A percentile compares a stretch with the other conserved stretches of the same genome.
These are phyloP conservation scores for Zopfochytrium polystomum DNA, from an alignment of 371 early-diverging fungal genomes.

Conservation along the genomic window DNA sequence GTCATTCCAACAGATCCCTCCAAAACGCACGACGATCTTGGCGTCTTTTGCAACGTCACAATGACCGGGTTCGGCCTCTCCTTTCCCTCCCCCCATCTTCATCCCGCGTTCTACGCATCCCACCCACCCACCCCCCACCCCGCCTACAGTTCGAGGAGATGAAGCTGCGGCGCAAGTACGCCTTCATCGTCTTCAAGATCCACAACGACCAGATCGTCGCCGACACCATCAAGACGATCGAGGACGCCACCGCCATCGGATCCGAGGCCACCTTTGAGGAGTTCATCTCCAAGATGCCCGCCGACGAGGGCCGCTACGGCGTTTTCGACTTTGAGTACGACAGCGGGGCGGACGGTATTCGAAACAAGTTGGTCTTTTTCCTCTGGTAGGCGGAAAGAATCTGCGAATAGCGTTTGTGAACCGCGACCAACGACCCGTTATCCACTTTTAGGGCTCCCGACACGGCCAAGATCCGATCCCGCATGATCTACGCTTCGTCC, in stretches of 20 bases:
- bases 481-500: conserved; percentile 93
- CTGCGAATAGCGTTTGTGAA: not conserved
- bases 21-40: not conserved
- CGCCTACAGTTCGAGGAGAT: conserved; percentile 28
- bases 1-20: too few relatives aligned
- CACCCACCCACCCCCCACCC: not conserved
- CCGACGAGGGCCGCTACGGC: conserved; percentile 70
- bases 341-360: conserved; percentile 60
- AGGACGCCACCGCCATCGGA: conserved; percentile 55
- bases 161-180: conserved; percentile 50
- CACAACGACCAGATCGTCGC: conserved; percentile 61
- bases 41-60: not conserved
- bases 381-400: conserved; percentile 50
- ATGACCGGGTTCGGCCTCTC: too few relatives aligned
- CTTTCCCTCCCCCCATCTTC: too few relatives aligned
- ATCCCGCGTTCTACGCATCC: too few relatives aligned
- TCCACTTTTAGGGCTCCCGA: conserved; percentile 73
- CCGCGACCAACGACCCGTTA: not conserved
- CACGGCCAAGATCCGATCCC: conserved; percentile 66
- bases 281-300: conserved; percentile 67
- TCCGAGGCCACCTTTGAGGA: conserved; percentile 56
- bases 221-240: conserved; percentile 48
- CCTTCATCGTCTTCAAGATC: conserved; percentile 78
- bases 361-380: conserved; percentile 73
- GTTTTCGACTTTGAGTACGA: conserved; percentile 81